phyloP scores from a whole-genome alignment of 768 basidiomycete genomes.

The Pleurotus sapidus region DNA sequence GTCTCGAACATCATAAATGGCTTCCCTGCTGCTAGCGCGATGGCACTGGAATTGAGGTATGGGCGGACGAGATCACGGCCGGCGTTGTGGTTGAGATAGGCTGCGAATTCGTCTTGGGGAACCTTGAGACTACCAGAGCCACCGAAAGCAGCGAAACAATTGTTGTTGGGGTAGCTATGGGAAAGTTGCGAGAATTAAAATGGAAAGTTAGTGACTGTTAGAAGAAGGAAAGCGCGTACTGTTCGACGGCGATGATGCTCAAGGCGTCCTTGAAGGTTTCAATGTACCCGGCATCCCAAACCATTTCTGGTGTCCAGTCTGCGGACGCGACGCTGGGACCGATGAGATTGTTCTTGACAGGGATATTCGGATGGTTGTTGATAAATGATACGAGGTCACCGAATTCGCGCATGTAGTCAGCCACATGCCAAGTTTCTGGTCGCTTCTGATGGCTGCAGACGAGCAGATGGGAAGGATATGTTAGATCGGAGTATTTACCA shows the following conservation, averaged over 20 bases:
- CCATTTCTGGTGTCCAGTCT: conserved; percentile 15
- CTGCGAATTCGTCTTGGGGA: conserved; percentile 48
- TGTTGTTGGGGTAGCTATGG: conserved; percentile 43
- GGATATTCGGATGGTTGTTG: conserved; percentile 17
- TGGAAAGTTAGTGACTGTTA: too few species aligned
- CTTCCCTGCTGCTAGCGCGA: conserved; percentile 39
- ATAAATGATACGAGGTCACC: conserved; percentile 32
- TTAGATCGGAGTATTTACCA: too few species aligned
- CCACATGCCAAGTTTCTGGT: neutral
- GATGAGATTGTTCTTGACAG: conserved; percentile 22
- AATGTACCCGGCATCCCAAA: conserved; percentile 14
- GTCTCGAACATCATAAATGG: conserved; percentile 68
- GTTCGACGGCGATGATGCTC: conserved; percentile 13
- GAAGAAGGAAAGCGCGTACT: conserved; percentile 18
- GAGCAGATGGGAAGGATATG: neutral
- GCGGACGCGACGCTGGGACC: conserved; percentile 14
- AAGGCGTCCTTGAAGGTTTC: conserved; percentile 10
- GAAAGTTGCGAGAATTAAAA: too few species aligned
- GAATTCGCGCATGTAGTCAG: conserved; percentile 21
- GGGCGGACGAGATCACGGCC: conserved; percentile 43
- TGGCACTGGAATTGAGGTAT: conserved; percentile 49
- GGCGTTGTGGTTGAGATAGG: conserved; percentile 63
- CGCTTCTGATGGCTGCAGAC: conserved; percentile 7
- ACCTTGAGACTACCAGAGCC: conserved; percentile 32
- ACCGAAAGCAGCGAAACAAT: conserved; percentile 53